Conservation (phyloP, 192 early-diverging fungal species). For the Backusella liffmaniae region DNA sequence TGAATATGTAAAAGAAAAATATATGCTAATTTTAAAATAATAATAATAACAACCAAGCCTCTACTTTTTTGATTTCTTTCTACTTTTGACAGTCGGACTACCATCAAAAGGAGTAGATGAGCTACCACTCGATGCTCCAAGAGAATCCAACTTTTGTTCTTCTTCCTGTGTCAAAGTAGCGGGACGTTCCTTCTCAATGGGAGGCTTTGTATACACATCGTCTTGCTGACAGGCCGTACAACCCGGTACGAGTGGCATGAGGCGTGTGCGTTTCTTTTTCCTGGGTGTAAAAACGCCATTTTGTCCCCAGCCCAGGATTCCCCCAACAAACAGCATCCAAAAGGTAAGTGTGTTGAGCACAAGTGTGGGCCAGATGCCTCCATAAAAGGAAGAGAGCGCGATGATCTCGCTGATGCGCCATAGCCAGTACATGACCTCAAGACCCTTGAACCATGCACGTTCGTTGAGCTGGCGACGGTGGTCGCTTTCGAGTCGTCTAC, state of each 20-base stretch:
- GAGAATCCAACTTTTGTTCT: neutral
- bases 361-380: conserved; percentile 35
- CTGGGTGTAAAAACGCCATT: conserved; percentile 7
- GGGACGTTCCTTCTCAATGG: neutral
- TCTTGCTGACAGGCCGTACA: conserved; percentile 6
- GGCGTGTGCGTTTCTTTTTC: neutral
- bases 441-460: conserved; percentile 19
- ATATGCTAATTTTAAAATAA: conserved; percentile 3
- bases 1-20: neutral
- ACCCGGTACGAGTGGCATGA: neutral
- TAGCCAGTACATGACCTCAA: conserved; percentile 24
- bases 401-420: conserved; percentile 33
- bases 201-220: neutral
- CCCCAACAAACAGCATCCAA: conserved; percentile 32
- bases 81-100: neutral
- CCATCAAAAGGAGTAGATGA: conserved; percentile 1
- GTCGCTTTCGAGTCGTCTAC: neutral
- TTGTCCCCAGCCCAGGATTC: neutral
- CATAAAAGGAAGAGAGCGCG: conserved; percentile 30
- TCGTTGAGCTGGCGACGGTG: neutral
- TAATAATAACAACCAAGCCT: neutral
- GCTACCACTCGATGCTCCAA: neutral
- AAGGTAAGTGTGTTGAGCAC: conserved; percentile 21
- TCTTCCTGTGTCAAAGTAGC: conserved; percentile 11
- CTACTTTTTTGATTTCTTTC: conserved; percentile 7